Percentiles rank a stretch among this genome's conserved stretches.
These are phyloP conservation scores for Brassica carinata DNA, from an alignment of 345 rosid genomes.

Conservation along the genomic window DNA sequence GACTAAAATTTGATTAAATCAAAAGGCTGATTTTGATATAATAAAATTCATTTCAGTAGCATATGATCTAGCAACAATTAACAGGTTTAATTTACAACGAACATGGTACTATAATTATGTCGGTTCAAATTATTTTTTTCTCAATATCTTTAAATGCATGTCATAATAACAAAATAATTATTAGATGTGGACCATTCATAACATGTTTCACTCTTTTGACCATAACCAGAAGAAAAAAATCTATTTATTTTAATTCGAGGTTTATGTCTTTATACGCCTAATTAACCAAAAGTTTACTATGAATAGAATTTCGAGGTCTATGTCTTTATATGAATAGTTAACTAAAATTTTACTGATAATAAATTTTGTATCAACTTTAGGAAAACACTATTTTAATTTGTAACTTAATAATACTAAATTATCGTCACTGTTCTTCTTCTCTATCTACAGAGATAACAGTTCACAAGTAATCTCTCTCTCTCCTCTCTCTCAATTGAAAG, in stretches of 20 bases:
- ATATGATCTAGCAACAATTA: conserved; percentile 23
- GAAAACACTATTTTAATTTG: too few species aligned
- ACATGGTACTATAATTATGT: conserved; percentile 40
- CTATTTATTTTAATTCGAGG: background rate
- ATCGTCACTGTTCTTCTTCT: conserved; percentile 18
- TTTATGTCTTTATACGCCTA: too few species aligned
- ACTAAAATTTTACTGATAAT: too few species aligned
- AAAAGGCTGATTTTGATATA: background rate
- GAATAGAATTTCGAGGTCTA: background rate
- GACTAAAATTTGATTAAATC: background rate
- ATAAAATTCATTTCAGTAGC: background rate
- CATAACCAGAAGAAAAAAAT: background rate
- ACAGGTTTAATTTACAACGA: conserved; percentile 15
- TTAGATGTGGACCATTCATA: background rate
- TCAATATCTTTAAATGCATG: background rate
- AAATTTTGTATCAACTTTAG: too few species aligned
- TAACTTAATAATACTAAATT: too few species aligned
- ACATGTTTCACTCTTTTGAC: background rate
- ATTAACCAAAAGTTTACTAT: too few species aligned
- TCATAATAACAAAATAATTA: background rate
- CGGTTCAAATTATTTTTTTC: conserved; percentile 26
- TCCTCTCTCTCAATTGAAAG: conserved; percentile 36
- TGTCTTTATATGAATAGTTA: background rate
- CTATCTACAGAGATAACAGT: conserved; percentile 33
- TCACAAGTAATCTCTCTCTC: conserved; percentile 37